A percentile compares a stretch with the other conserved stretches of the same genome.
Conservation (phyloP, 176 grass and related monocot genomes). For the Avena atlantica region DNA sequence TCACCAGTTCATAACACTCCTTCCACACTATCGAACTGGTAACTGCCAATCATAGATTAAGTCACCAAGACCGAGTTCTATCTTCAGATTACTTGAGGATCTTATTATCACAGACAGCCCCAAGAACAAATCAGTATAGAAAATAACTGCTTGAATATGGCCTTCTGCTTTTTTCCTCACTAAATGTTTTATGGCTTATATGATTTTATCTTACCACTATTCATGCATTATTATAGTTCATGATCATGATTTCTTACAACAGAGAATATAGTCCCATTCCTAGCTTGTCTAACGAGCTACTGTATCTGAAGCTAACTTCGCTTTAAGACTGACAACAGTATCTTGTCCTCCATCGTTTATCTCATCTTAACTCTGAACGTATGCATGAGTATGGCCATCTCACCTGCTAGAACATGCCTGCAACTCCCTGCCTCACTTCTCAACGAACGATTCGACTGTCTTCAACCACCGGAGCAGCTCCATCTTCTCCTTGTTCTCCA, state of each 20-base stretch:
- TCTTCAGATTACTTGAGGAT: neutral
- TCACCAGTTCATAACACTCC: neutral
- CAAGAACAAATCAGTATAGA: neutral
- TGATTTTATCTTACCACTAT: neutral
- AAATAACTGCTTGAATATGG: neutral
- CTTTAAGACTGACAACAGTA: neutral
- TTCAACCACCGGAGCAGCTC: slow-evolving; percentile 85
- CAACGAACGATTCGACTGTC: slow-evolving; percentile 65
- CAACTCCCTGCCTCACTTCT: slow-evolving; percentile 49
- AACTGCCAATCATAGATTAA: neutral
- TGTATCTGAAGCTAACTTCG: neutral
- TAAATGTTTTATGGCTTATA: neutral
- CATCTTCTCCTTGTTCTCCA: slow-evolving; percentile 81
- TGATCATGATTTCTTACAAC: neutral
- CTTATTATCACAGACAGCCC: neutral
- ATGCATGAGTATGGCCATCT: neutral
- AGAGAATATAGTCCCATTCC: neutral
- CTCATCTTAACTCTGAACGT: neutral
- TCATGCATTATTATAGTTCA: neutral
- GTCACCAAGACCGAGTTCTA: neutral
- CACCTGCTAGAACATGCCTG: neutral
- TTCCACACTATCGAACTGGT: neutral
- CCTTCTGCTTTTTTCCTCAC: neutral
- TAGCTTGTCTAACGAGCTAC: neutral
- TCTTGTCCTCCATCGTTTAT: neutral